A percentile compares a stretch with the other conserved stretches of the same genome.
Conservation (phyloP, 345 rosid species). For the Arabis alpina region DNA sequence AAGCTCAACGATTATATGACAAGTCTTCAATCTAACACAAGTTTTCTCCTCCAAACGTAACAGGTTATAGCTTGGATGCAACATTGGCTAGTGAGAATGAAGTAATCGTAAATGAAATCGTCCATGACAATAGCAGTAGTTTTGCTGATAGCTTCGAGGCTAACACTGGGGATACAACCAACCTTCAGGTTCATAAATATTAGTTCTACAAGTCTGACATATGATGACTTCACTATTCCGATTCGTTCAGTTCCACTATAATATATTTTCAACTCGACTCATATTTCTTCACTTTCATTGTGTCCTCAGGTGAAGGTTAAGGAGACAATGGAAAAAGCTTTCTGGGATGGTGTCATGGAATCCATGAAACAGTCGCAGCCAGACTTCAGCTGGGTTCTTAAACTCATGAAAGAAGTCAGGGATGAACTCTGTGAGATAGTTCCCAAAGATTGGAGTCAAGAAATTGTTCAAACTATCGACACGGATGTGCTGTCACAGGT, state of each 20-base stretch:
- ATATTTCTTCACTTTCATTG: not conserved
- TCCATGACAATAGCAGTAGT: slow-evolving; percentile 60
- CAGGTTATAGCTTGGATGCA: slow-evolving; percentile 38
- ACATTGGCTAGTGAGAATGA: slow-evolving; percentile 68
- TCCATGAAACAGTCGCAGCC: slow-evolving; percentile 66
- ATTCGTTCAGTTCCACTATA: not conserved
- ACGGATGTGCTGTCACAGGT: slow-evolving; percentile 80
- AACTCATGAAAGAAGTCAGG: slow-evolving; percentile 86
- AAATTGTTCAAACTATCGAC: slow-evolving; percentile 73
- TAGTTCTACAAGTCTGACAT: not conserved
- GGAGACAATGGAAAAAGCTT: slow-evolving; percentile 82
- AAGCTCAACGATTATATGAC: slow-evolving; percentile 11
- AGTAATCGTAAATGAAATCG: slow-evolving; percentile 76
- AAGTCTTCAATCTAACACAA: slow-evolving; percentile 23
- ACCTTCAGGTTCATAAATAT: slow-evolving; percentile 61
- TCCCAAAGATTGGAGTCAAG: slow-evolving; percentile 81
- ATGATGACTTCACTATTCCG: slow-evolving; percentile 1
- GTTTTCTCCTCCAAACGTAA: slow-evolving; percentile 30
- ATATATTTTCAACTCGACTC: not conserved
- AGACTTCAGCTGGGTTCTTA: slow-evolving; percentile 65
- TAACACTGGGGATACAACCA: slow-evolving; percentile 47
- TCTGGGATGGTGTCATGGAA: slow-evolving; percentile 87
- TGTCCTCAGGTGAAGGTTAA: slow-evolving; percentile 62
- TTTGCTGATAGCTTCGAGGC: slow-evolving; percentile 52
- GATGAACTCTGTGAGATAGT: slow-evolving; percentile 89